Base-by-base conservation (phyloP, 2,329 filamentous ascomycete species). In the Alternaria sp. region DNA sequence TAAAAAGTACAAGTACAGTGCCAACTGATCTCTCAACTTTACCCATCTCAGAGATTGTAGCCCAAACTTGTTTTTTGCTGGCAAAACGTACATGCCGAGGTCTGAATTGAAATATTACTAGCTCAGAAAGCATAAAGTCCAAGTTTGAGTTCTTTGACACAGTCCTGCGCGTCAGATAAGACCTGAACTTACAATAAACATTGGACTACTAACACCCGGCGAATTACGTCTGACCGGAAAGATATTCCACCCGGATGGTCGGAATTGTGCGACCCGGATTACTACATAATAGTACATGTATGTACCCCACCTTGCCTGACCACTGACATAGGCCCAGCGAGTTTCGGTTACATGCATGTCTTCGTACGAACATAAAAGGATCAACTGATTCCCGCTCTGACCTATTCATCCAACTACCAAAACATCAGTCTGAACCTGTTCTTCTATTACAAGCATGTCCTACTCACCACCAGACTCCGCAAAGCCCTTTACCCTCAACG, bases 401-500 rank as follows among this genome's bases (percentile, higher is more conserved):
- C 24, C 20, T n/a, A 12, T 30, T 7, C 14, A 14, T 16, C 12
- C 16, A 16, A 7, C 12, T 16, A 47, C 39, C 24, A 18, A 9
- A 16, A 46, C 14, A 16, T 30, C 11, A 34, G 26, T 12, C n/a
- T 30, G 9, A 41, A 22, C 20, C 28, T 18, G 14, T 36, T 36
- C 16, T 38, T 20, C 18, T 11, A 41, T n/a, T 18, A 48, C 22
- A 57, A 65, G n/a, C 51, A 77, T 77, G 74, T 61, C 73, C 9
- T 76, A 76, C 69, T 71, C 73, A 57, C 71, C 67, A 9, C 75
- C 75, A 36, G 64, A 44, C 52, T 70, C 69, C 18, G 73, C 72
- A 3, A 69, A 71, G 36, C 73, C 73, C 1, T 79, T 76, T 60
- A 76, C 70, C 1, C 73, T 79, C 54, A 56, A 66, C 48, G 58